A percentile compares a stretch with the other conserved stretches of the same genome.
Evolutionary conservation across 1,284 basidiomycete genomes (phyloP).

Genomic region (Cutaneotrichosporon dermatis): DNA sequence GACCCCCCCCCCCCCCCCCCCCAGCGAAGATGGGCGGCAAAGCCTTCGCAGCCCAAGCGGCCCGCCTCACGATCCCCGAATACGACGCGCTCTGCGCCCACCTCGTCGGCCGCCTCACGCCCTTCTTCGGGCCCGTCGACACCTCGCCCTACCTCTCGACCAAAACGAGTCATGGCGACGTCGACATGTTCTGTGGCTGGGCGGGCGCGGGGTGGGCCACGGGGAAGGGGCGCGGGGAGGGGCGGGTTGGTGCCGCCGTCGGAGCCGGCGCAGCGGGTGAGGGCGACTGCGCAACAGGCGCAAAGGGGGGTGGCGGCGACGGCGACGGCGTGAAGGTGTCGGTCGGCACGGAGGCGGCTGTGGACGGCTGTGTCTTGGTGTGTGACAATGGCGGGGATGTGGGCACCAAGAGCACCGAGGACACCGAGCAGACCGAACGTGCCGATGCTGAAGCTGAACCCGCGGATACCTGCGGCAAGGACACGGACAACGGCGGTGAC

Average conservation of each 20-base stretch:
- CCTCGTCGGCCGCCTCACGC: slow-evolving; percentile 5
- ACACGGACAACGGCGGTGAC: too few species aligned
- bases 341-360: too few species aligned
- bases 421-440: too few species aligned
- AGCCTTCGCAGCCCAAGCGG: slow-evolving; percentile 24
- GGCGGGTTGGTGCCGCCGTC: not conserved
- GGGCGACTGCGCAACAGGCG: not conserved
- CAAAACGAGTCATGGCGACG: slow-evolving; percentile 37
- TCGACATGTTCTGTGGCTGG: slow-evolving; percentile 33
- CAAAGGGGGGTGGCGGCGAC: not conserved
- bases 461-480: too few species aligned
- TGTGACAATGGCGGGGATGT: too few species aligned
- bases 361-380: too few species aligned
- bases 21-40: slow-evolving; percentile 33
- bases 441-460: too few species aligned
- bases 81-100: slow-evolving; percentile 14
- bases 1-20: too few species aligned
- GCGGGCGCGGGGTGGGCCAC: slow-evolving; percentile 8
- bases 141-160: slow-evolving; percentile 6
- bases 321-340: too few species aligned
- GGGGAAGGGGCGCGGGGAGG: slow-evolving; percentile 2
- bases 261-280: too few species aligned
- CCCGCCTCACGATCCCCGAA: slow-evolving; percentile 23
- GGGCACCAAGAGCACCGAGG: too few species aligned
- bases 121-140: slow-evolving; percentile 7